Conservation (phyloP, 2,329 filamentous ascomycete genomes). For the Colletotrichum coccodes region DNA sequence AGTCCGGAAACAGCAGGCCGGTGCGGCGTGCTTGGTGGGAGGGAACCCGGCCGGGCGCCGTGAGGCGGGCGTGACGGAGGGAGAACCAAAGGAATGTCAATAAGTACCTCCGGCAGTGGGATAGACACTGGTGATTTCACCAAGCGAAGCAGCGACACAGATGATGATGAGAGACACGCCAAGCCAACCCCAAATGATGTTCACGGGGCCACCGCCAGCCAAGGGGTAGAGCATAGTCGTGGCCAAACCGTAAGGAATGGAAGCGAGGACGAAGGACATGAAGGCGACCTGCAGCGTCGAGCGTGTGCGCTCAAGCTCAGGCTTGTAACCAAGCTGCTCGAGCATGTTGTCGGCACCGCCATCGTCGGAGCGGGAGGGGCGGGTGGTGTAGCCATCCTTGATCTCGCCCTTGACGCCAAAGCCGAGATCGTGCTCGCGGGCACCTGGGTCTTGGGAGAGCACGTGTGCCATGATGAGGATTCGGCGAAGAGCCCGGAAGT, state of each 20-base stretch:
- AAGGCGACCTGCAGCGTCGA: conserved; percentile 77
- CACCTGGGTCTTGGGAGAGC: conserved; percentile 33
- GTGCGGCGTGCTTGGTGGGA: not conserved
- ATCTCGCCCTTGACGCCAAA: conserved; percentile 19
- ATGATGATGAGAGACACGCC: conserved; percentile 75
- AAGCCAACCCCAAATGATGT: conserved; percentile 80
- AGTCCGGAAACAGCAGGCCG: conserved; percentile 12
- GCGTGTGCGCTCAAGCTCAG: conserved; percentile 71
- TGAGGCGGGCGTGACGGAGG: not conserved
- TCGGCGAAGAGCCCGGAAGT: not conserved
- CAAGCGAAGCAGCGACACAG: conserved; percentile 76
- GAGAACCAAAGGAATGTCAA: not conserved
- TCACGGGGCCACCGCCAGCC: conserved; percentile 72
- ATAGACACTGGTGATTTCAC: conserved; percentile 80
- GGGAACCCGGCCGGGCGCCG: conserved; percentile 6
- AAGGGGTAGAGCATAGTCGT: conserved; percentile 77
- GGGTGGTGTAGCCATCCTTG: conserved; percentile 31
- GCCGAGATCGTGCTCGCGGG: conserved; percentile 31
- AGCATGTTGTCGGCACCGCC: conserved; percentile 70
- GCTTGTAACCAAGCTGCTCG: conserved; percentile 72
- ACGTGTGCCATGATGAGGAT: conserved; percentile 26
- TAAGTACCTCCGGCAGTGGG: conserved; percentile 75
- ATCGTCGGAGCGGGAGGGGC: conserved; percentile 39
- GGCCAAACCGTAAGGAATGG: conserved; percentile 78
- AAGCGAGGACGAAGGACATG: conserved; percentile 81